Base-by-base conservation (phyloP, 2,329 filamentous ascomycete genomes). In the Lithohypha guttulata region DNA sequence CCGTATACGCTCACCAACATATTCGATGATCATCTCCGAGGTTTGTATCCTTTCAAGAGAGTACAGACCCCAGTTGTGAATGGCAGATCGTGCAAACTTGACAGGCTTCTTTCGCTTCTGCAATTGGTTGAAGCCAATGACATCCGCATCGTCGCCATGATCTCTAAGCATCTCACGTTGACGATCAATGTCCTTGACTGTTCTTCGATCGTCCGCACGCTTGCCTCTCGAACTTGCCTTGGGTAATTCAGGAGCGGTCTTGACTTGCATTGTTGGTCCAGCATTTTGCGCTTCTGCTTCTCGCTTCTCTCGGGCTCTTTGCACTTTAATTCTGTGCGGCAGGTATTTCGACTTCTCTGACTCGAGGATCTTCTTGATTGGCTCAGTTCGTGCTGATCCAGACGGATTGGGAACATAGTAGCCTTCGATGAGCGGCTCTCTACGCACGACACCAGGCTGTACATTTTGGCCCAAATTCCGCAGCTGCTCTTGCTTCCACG, bases 91-190 rank as follows among this genome's bases (percentile, higher is more conserved):
- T 42, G 89, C 91, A 62, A 98, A 98, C 58, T 93, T 91, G 59
- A 98, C 91, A 1, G 89, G 87, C 70, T 98, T 98, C 77, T 96
- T 98, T 45, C 91, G 83, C 66, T 96, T 98, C 73, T 96, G 95
- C 42, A 98, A 78, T 66, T 96, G 91, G 62, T 98, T 98, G 73
- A 98, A 98, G 42, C 89, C 83, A 14, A 51, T 28, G 54, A 98
- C 76, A 20, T 91, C 85, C 53, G 95, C 89, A 39, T 86, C 84
- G 50, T 94, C 87, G 11, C 70, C 71, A 23, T 69, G 65, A 46
- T 77, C 75, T 38, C 81, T 81, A 14, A 85, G 71, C 9, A 79
- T 81, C 14, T 68, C 66, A 67, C 94, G 93, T 59, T 95, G 87
- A 31, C 91, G 84, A 57, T 93, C 93, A 51, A 98, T 80, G 55